These are phyloP conservation scores for Melampsora americana DNA, from an alignment of 1,284 basidiomycete genomes.

Conservation along the genomic window DNA sequence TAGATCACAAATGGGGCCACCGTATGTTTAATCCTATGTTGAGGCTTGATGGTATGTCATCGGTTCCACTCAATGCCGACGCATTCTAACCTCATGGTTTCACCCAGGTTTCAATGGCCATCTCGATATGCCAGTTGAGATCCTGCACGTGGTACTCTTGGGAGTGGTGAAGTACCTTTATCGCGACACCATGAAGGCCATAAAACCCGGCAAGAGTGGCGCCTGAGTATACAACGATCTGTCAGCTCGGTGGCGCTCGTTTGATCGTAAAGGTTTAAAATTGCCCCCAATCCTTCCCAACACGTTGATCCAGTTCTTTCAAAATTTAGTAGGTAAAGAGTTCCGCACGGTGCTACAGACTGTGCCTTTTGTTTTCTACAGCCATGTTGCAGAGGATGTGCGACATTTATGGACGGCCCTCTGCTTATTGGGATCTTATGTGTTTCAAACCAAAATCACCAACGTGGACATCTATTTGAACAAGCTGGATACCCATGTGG, in stretches of 20 bases:
- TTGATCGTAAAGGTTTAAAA: slow-evolving; percentile 51
- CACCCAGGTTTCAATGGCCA: slow-evolving; percentile 54
- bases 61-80: too few relatives aligned
- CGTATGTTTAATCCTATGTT: too few relatives aligned
- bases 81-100: too few relatives aligned
- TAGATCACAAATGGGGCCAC: too few relatives aligned
- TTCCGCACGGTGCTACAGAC: slow-evolving; percentile 55
- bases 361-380: slow-evolving; percentile 55
- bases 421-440: slow-evolving; percentile 52
- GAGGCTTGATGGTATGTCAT: too few relatives aligned
- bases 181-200: slow-evolving; percentile 51
- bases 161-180: slow-evolving; percentile 57
- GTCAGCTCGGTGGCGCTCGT: slow-evolving; percentile 48
- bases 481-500: slow-evolving; percentile 48
- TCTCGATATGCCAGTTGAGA: slow-evolving; percentile 55
- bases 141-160: slow-evolving; percentile 55
- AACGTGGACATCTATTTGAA: slow-evolving; percentile 52
- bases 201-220: slow-evolving; percentile 46
- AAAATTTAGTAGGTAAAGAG: slow-evolving; percentile 54
- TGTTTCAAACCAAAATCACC: slow-evolving; percentile 52
- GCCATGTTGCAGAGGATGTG: slow-evolving; percentile 47
- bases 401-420: slow-evolving; percentile 53
- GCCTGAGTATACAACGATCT: slow-evolving; percentile 43
- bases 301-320: slow-evolving; percentile 53
- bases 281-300: slow-evolving; percentile 49